phyloP scores from a whole-genome alignment of 306 rosid genomes.

The Adenanthera pavonina region DNA sequence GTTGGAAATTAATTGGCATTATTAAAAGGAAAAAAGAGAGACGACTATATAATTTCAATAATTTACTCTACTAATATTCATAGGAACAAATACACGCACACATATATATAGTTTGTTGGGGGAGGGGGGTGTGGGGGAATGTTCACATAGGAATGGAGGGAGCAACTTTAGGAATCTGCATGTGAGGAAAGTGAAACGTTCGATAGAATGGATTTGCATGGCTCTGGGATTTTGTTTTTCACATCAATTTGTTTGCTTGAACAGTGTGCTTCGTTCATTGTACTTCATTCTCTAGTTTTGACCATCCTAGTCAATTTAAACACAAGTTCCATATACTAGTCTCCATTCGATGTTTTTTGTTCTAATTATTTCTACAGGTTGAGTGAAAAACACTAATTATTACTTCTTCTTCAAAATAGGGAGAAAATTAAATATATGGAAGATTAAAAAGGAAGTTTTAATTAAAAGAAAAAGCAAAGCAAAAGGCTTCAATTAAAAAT shows the following conservation, averaged over 20 bases:
- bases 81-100: too few relatives aligned
- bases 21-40: too few relatives aligned
- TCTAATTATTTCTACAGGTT: neutral
- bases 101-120: too few relatives aligned
- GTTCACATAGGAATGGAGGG: constrained; percentile 33
- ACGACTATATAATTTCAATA: too few relatives aligned
- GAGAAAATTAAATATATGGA: neutral
- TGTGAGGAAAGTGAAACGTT: constrained; percentile 34
- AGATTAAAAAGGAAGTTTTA: neutral
- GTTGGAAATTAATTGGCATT: too few relatives aligned
- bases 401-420: neutral
- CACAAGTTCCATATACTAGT: neutral
- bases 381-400: neutral
- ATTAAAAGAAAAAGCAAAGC: neutral
- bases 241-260: neutral
- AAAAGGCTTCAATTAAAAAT: too few relatives aligned
- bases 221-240: neutral
- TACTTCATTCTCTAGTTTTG: constrained; percentile 21
- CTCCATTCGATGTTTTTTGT: constrained; percentile 17
- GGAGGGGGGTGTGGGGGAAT: neutral
- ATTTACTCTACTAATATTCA: too few relatives aligned
- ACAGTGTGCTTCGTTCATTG: constrained; percentile 28
- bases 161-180: constrained; percentile 28
- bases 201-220: constrained; percentile 26
- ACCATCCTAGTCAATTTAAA: neutral